Conservation (phyloP, 805 yeast genomes). For the Wickerhamiella bombiphila region DNA sequence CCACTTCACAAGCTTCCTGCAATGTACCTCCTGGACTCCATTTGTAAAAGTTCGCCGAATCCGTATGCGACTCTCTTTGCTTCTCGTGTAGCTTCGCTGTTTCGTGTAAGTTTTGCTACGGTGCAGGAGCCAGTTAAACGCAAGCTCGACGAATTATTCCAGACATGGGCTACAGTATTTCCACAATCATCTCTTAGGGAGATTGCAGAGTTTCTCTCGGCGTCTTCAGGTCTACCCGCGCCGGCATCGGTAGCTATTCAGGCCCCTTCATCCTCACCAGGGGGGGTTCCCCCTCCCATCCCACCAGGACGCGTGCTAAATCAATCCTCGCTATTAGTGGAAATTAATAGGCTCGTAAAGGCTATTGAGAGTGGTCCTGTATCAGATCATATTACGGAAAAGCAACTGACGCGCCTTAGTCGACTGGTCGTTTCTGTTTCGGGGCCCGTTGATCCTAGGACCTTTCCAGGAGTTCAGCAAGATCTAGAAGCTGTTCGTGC, state of each 20-base stretch:
- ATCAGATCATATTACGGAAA: slow-evolving; percentile 19
- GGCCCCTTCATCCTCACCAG: background rate
- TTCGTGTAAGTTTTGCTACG: slow-evolving; percentile 61
- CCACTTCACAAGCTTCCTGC: slow-evolving; percentile 78
- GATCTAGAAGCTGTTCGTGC: slow-evolving; percentile 18
- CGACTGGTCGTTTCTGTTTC: slow-evolving; percentile 20
- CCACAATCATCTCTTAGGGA: slow-evolving; percentile 51
- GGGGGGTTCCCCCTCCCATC: background rate
- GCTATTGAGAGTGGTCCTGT: slow-evolving; percentile 13
- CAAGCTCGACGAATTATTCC: slow-evolving; percentile 61
- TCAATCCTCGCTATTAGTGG: slow-evolving; percentile 20
- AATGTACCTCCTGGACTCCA: slow-evolving; percentile 75
- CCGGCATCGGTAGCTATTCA: slow-evolving; percentile 1
- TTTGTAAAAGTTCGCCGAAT: slow-evolving; percentile 77
- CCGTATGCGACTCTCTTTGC: slow-evolving; percentile 79
- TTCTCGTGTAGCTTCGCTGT: slow-evolving; percentile 50
- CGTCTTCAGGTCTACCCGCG: slow-evolving; percentile 1
- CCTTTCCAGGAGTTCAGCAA: slow-evolving; percentile 19
- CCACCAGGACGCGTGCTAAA: slow-evolving; percentile 6
- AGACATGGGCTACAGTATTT: slow-evolving; percentile 70
- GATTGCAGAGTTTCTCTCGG: slow-evolving; percentile 53
- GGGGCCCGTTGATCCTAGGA: slow-evolving; percentile 20
- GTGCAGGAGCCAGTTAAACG: slow-evolving; percentile 63
- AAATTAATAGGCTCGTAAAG: slow-evolving; percentile 19
- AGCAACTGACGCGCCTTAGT: slow-evolving; percentile 20